phyloP scores from a whole-genome alignment of 1,284 basidiomycete species.

The Boletus semigastroideus region DNA sequence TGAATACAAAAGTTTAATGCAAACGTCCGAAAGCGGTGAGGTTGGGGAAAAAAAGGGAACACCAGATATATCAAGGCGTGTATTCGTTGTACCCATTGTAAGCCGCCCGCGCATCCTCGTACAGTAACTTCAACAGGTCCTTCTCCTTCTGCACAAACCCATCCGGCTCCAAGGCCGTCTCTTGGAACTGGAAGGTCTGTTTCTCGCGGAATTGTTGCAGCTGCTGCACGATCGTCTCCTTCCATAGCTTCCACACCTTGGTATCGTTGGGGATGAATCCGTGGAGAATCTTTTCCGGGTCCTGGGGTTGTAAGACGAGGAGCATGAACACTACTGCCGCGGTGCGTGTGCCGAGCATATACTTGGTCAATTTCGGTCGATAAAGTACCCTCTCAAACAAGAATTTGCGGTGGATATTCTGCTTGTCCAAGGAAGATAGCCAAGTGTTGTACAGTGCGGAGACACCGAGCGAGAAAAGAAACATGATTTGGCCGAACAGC shows the following conservation, averaged over 20 bases:
- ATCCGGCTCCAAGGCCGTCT: neutral
- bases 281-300: slow-evolving; percentile 18
- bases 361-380: slow-evolving; percentile 19
- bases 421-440: slow-evolving; percentile 23
- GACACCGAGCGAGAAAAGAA: slow-evolving; percentile 23
- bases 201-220: neutral
- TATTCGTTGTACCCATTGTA: slow-evolving; percentile 16
- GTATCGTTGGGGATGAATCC: slow-evolving; percentile 29
- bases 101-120: slow-evolving; percentile 18
- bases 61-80: no score
- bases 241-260: slow-evolving; percentile 27
- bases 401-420: slow-evolving; percentile 20
- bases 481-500: slow-evolving; percentile 31
- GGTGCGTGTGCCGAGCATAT: slow-evolving; percentile 25
- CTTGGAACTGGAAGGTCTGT: slow-evolving; percentile 8
- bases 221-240: slow-evolving; percentile 10
- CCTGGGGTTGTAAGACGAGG: slow-evolving; percentile 15
- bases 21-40: no score
- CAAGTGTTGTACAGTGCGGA: slow-evolving; percentile 26
- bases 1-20: no score
- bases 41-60: no score
- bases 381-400: slow-evolving; percentile 18
- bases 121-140: slow-evolving; percentile 19
- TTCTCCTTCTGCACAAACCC: slow-evolving; percentile 13
- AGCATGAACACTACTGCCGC: slow-evolving; percentile 29